Evolutionary conservation across 345 rosid genomes (phyloP).

Genomic region (Eucalyptus leucophloia): DNA sequence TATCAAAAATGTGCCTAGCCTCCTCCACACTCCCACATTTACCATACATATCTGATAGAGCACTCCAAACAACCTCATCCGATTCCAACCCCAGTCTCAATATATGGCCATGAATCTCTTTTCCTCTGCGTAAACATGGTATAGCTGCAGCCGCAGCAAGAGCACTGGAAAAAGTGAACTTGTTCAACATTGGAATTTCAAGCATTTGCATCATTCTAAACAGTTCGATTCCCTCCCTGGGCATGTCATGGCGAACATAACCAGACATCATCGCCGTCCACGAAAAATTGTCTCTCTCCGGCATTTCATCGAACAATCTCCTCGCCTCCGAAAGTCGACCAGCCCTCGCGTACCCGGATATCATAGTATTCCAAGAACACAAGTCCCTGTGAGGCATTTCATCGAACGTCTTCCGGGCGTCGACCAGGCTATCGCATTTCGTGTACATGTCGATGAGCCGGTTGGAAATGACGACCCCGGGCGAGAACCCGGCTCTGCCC

Average conservation of each 20-base stretch:
- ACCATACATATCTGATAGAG: conserved; percentile 76
- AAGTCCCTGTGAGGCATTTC: conserved; percentile 51
- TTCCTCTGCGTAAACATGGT: conserved; percentile 41
- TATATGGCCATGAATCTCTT: conserved; percentile 73
- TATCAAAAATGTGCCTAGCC: conserved; percentile 64
- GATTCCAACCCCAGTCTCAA: conserved; percentile 56
- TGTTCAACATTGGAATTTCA: conserved; percentile 20
- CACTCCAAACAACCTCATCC: conserved; percentile 89
- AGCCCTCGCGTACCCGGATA: conserved; percentile 39
- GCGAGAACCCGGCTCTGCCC: conserved; percentile 42
- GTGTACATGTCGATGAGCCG: conserved; percentile 61
- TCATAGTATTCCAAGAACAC: conserved; percentile 80
- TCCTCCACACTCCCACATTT: conserved; percentile 76
- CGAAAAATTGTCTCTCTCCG: conserved; percentile 69
- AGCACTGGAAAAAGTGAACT: conserved; percentile 56
- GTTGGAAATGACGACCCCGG: conserved; percentile 52
- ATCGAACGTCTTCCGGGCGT: conserved; percentile 52
- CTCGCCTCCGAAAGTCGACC: conserved; percentile 50
- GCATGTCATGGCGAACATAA: conserved; percentile 37
- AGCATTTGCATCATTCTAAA: conserved; percentile 34
- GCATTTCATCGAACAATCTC: conserved; percentile 70
- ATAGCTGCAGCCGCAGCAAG: conserved; percentile 68
- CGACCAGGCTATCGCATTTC: conserved; percentile 36
- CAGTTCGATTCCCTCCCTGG: conserved; percentile 42
- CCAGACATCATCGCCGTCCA: conserved; percentile 90